Conservation (phyloP, 1,284 basidiomycete genomes). For the Trametes pubescens region DNA sequence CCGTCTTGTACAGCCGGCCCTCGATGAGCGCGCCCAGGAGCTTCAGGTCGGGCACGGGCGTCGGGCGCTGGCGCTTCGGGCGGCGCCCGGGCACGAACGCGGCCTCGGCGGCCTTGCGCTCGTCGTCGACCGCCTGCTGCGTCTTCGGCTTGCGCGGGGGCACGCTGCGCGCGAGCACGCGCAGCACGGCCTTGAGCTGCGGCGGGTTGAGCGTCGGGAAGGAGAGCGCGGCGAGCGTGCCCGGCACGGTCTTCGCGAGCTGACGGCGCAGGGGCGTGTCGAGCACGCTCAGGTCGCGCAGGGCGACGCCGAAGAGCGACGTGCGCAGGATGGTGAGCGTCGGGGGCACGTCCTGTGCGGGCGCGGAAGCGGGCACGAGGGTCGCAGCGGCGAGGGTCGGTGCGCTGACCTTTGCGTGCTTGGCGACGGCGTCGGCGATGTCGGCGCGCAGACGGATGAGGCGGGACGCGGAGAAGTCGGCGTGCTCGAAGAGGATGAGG, state of each 20-base stretch:
- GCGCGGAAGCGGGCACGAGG: conserved; percentile 45
- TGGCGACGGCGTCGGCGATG: conserved; percentile 59
- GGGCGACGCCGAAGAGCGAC: conserved; percentile 74
- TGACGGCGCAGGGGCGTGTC: conserved; percentile 55
- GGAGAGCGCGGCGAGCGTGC: conserved; percentile 71
- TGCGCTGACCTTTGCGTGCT: conserved; percentile 51
- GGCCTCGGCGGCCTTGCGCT: conserved; percentile 60
- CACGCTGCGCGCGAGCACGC: conserved; percentile 70
- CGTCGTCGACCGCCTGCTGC: conserved; percentile 54
- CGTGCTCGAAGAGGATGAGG: conserved; percentile 74
- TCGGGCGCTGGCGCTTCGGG: conserved; percentile 61
- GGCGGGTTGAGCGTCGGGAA: conserved; percentile 77
- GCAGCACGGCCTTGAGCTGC: conserved; percentile 69
- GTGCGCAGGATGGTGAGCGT: conserved; percentile 72
- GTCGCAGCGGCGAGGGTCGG: conserved; percentile 49
- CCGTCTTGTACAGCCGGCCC: conserved; percentile 68
- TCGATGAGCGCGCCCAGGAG: conserved; percentile 82
- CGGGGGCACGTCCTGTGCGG: conserved; percentile 43
- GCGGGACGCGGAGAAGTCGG: conserved; percentile 70
- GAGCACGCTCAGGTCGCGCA: conserved; percentile 65
- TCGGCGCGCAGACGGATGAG: conserved; percentile 72
- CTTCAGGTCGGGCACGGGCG: conserved; percentile 66
- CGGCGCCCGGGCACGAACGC: conserved; percentile 67
- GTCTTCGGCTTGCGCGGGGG: conserved; percentile 65
- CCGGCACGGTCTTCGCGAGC: conserved; percentile 63